A percentile compares a stretch with the other conserved stretches of the same genome.
phyloP scores from a whole-genome alignment of 2,329 filamentous ascomycete genomes.

The Bipolaris zeicola region DNA sequence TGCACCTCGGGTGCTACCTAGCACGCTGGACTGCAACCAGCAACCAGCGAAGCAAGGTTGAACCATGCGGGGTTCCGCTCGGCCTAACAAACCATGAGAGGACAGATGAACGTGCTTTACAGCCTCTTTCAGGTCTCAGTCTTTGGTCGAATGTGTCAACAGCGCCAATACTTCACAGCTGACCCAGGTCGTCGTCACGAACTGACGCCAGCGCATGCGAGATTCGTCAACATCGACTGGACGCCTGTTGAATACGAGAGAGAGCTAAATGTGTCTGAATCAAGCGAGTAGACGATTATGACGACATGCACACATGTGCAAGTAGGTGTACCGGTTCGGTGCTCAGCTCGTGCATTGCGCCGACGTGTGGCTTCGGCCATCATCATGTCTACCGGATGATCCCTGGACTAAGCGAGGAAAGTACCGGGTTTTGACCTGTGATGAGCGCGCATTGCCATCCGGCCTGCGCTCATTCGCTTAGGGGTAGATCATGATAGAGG shows the following conservation, averaged over 20 bases:
- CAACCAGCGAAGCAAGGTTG: conserved; percentile 3
- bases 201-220: neutral
- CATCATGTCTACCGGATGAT: conserved; percentile 3
- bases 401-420: neutral
- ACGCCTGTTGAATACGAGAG: neutral
- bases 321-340: neutral
- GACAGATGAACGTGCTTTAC: neutral
- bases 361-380: neutral
- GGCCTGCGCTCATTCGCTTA: neutral
- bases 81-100: neutral
- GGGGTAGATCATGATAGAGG: neutral
- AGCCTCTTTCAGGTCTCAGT: neutral
- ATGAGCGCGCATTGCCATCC: neutral
- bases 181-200: neutral
- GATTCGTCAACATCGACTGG: neutral
- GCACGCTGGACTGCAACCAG: conserved; percentile 2
- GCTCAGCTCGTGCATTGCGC: conserved; percentile 2
- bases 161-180: neutral
- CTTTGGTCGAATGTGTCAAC: neutral
- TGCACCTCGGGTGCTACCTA: conserved; percentile 12
- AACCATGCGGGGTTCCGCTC: conserved; percentile 7
- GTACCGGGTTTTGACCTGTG: neutral
- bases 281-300: neutral
- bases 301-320: neutral
- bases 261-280: neutral